Evolutionary conservation across 371 early-diverging fungal genomes (phyloP), one percentile per base, ranked within the genome.

Genomic region (Mucor saturninus): DNA sequence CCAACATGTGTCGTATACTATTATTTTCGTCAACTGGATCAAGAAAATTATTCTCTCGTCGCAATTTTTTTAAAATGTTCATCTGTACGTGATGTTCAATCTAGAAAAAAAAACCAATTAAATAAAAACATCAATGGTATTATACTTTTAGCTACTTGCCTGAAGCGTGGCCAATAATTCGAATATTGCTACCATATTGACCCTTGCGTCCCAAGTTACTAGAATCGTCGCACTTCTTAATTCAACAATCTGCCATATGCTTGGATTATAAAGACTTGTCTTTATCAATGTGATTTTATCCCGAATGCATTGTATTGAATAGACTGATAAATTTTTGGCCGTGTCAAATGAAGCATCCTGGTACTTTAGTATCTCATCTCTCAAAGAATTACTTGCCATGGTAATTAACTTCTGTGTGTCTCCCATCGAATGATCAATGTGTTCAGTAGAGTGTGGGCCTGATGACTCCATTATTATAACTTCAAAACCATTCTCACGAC

Each of bases 71-170:
- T 35, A 62, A 56, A 1, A 56, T 21, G 10, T 56, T 30, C 63
- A 31, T 62, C 56, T 62, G 56, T 14, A 7, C 6, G 31, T 51
- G 10, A 42, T 62, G 30, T 32, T 51, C 51, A 31, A 56, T 55
- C 56, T 62, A 49, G 7, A 62, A 62, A 62, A 54, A 37, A 55
- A 62, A 55, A 62, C 46, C n/a, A 62, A 55, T 38, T 55, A 62
- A 49, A 32, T 56, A 56, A 56, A 62, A 56, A 62, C 32, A 62
- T 26, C 56, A 62, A 56, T 42, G 56, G 15, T 62, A 10, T 50
- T 49, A 50, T 30, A 50, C 31, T 55, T 62, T 3, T 56, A 62
- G 63, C 39, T 51, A 56, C 6, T 62, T 62, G 13, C 63, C 50
- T 64, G 59, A 28, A 64, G 45, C 30, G 54, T 64, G 42, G 46